Evolutionary conservation across 108 stramenopile genomes (phyloP).

Genomic region (Nitzschia sp.): DNA sequence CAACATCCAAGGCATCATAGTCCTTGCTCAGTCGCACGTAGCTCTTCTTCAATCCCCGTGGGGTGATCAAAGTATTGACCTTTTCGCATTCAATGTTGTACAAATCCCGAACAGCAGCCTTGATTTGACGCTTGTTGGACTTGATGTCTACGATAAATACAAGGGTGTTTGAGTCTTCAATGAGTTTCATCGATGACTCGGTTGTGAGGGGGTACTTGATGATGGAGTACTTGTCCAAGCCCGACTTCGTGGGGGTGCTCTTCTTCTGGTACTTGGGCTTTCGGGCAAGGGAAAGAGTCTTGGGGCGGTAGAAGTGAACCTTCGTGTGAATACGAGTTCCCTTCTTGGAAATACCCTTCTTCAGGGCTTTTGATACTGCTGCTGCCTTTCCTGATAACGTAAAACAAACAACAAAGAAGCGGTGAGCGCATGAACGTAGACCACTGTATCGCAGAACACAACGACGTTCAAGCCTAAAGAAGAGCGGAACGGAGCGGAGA

Average conservation of each 20-base stretch:
- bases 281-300: conserved; percentile 84
- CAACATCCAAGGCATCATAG: conserved; percentile 98
- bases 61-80: conserved; percentile 99
- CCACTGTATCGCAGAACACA: too few relatives aligned
- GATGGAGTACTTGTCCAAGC: conserved; percentile 82
- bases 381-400: conserved; percentile 70
- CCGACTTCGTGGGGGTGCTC: conserved; percentile 79
- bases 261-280: conserved; percentile 90
- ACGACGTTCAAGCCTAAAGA: too few relatives aligned
- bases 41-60: conserved; percentile 98
- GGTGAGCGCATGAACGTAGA: too few relatives aligned
- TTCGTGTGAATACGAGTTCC: conserved; percentile 97
- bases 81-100: conserved; percentile 97
- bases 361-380: conserved; percentile 87
- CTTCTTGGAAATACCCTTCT: conserved; percentile 93
- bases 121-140: conserved; percentile 99
- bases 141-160: conserved; percentile 99
- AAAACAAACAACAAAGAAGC: neutral
- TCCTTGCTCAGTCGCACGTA: conserved; percentile 98
- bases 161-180: conserved; percentile 99
- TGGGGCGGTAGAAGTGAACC: conserved; percentile 98
- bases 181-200: conserved; percentile 99
- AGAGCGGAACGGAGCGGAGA: too few relatives aligned
- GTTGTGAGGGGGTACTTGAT: conserved; percentile 99
- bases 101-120: conserved; percentile 95